Evolutionary conservation across 2,329 filamentous ascomycete species (phyloP).

Genomic region (Calonectria hongkongensis): DNA sequence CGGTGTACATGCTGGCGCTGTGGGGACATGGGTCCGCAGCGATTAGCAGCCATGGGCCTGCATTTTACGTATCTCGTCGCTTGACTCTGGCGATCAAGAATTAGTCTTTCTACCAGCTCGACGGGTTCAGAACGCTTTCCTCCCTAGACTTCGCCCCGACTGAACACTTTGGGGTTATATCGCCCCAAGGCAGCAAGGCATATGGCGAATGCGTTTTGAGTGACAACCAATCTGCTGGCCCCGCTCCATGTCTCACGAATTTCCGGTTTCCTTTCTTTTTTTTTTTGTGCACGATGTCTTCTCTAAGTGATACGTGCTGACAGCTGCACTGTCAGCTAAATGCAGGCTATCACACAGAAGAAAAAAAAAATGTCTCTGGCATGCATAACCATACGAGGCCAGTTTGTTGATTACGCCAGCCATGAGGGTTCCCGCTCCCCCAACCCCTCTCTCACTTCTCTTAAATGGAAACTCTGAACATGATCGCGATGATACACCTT

Average conservation of each 20-base stretch:
- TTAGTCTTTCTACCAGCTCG: constrained; percentile 10
- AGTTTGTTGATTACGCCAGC: neutral
- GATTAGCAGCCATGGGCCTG: neutral
- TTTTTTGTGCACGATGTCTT: neutral
- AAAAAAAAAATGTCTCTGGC: neutral
- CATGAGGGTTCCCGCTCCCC: neutral
- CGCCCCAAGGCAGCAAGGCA: neutral
- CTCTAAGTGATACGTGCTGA: neutral
- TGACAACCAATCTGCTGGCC: neutral
- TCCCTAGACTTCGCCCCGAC: neutral
- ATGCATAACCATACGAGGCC: neutral
- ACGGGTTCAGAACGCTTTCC: constrained; percentile 12
- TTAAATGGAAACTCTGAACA: neutral
- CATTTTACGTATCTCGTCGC: neutral
- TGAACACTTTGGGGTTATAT: neutral
- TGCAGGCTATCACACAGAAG: neutral
- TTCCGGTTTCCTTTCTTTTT: constrained; percentile 21
- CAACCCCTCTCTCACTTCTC: neutral
- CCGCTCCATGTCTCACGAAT: constrained; percentile 17
- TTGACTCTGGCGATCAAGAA: constrained; percentile 2
- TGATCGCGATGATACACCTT: neutral
- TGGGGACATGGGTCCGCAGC: constrained; percentile 5
- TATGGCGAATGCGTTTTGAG: neutral
- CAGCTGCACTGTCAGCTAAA: neutral
- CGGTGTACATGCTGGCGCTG: neutral